Conservation (phyloP, 2,329 filamentous ascomycete species). For the Stachybotrys chartarum region DNA sequence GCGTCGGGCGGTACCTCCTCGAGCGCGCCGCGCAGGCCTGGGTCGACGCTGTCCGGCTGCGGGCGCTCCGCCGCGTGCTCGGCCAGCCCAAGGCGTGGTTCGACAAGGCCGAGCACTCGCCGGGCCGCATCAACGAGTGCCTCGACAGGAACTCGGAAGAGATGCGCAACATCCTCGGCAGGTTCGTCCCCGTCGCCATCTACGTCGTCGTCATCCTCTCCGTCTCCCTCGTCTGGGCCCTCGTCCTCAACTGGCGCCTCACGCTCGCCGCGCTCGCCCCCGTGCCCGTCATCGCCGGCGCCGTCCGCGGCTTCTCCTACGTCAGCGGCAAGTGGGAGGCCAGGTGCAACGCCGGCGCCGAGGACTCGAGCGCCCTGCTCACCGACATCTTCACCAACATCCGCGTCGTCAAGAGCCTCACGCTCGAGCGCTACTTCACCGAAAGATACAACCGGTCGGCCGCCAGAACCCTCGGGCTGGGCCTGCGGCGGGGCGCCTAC, state of each 20-base stretch:
- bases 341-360: conserved; percentile 55
- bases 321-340: conserved; percentile 67
- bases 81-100: conserved; percentile 76
- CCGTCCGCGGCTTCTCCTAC: conserved; percentile 58
- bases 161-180: conserved; percentile 73
- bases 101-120: conserved; percentile 57
- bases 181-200: conserved; percentile 66
- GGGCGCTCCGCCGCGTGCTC: conserved; percentile 63
- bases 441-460: conserved; percentile 51
- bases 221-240: conserved; percentile 67
- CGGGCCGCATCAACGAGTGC: conserved; percentile 58
- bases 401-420: conserved; percentile 67
- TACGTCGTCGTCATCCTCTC: conserved; percentile 59
- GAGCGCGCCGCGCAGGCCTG: conserved; percentile 68
- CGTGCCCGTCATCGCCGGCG: conserved; percentile 58
- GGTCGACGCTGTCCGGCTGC: conserved; percentile 63
- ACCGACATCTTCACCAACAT: conserved; percentile 74
- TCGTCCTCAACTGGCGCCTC: conserved; percentile 70
- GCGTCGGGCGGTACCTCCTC: conserved; percentile 61
- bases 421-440: conserved; percentile 65
- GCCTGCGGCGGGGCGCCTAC: conserved; percentile 58
- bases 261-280: conserved; percentile 68
- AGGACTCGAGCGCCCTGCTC: conserved; percentile 49
- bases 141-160: conserved; percentile 82
- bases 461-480: conserved; percentile 46